Evolutionary conservation across 2,329 filamentous ascomycete species (phyloP).

Genomic region (Leptodontidium sp.): DNA sequence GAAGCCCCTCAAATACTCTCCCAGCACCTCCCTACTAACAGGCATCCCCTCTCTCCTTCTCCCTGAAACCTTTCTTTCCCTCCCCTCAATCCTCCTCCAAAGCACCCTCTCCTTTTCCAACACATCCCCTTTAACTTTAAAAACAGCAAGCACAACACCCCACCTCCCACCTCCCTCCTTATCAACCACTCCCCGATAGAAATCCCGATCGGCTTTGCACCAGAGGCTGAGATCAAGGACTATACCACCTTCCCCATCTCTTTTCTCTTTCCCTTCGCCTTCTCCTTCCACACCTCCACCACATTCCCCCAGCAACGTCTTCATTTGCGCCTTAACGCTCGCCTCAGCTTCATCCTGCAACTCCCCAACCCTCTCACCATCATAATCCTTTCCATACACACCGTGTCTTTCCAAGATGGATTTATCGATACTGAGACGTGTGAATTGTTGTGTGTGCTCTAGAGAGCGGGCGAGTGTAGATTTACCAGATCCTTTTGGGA

Average conservation of each 20-base stretch:
- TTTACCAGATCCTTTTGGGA: conserved; percentile 13
- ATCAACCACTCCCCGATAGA: conserved; percentile 4
- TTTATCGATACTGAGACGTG: conserved; percentile 8
- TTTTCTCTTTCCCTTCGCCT: not conserved
- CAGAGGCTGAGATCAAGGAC: conserved; percentile 17
- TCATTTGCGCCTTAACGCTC: not conserved
- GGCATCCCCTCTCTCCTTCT: conserved; percentile 20
- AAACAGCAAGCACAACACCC: conserved; percentile 13
- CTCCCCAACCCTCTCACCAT: not conserved
- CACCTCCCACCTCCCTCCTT: conserved; percentile 1
- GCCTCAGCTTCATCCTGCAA: conserved; percentile 14
- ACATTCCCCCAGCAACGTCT: not conserved
- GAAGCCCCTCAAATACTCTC: conserved; percentile 18
- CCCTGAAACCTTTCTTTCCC: conserved; percentile 1
- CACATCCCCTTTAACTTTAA: not conserved
- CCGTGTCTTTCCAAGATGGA: conserved; percentile 7
- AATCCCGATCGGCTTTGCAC: conserved; percentile 1
- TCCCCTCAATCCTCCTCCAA: conserved; percentile 17
- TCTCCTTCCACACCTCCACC: not conserved
- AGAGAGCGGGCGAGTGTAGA: conserved; percentile 16
- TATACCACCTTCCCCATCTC: not conserved
- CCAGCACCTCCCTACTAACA: conserved; percentile 17
- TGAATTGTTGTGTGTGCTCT: not conserved
- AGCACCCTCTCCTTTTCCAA: conserved; percentile 15
- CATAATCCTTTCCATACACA: not conserved